These are phyloP conservation scores for Chrysosporium queenslandicum DNA, from an alignment of 2,329 filamentous ascomycete species.

Conservation along the genomic window DNA sequence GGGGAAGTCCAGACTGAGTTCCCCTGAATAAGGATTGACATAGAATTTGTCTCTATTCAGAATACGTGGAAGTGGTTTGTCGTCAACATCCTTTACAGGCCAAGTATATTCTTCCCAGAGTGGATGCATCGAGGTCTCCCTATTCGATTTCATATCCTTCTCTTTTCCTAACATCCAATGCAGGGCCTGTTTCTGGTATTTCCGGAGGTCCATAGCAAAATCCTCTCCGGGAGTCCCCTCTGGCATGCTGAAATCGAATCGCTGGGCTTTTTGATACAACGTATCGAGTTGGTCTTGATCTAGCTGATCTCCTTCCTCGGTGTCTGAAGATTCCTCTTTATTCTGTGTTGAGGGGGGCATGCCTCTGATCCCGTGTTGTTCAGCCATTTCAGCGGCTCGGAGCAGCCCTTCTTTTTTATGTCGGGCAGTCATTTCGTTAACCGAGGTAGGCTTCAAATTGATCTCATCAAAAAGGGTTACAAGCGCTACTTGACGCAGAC, in stretches of 20 bases:
- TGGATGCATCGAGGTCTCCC: slow-evolving; percentile 82
- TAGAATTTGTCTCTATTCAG: slow-evolving; percentile 68
- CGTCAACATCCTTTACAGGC: slow-evolving; percentile 80
- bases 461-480: slow-evolving; percentile 86
- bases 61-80: slow-evolving; percentile 58
- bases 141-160: slow-evolving; percentile 60
- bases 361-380: slow-evolving; percentile 58
- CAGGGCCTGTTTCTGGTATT: slow-evolving; percentile 90
- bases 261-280: slow-evolving; percentile 90
- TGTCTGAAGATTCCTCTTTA: slow-evolving; percentile 44
- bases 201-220: slow-evolving; percentile 73
- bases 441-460: slow-evolving; percentile 63
- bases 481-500: slow-evolving; percentile 74
- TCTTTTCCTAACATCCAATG: slow-evolving; percentile 97
- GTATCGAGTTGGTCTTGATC: slow-evolving; percentile 93
- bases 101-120: slow-evolving; percentile 93
- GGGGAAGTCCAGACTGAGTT: slow-evolving; percentile 83
- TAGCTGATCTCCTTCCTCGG: slow-evolving; percentile 79
- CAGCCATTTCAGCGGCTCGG: slow-evolving; percentile 76
- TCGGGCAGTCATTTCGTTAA: slow-evolving; percentile 63
- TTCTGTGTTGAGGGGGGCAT: slow-evolving; percentile 36
- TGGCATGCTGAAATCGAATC: slow-evolving; percentile 88
- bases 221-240: slow-evolving; percentile 71
- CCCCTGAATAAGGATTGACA: slow-evolving; percentile 93
- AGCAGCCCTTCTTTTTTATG: slow-evolving; percentile 76